Base-by-base conservation (phyloP, 73 alveolate species). In the Stentor coeruleus region DNA sequence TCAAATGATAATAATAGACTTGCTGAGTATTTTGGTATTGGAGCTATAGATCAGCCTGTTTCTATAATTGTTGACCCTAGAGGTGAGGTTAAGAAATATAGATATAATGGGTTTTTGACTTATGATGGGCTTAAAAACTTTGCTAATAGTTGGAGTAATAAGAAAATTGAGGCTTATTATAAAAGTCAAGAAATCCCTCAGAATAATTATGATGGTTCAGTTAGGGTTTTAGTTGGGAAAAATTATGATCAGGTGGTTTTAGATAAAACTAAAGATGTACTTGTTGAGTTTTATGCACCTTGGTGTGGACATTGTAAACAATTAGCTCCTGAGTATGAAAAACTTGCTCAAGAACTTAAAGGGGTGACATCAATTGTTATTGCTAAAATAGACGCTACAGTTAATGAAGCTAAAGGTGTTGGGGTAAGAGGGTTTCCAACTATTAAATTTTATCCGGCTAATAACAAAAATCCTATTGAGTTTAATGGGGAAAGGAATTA, bases 331-430 rank as follows among this genome's bases (percentile, higher is more conserved):
- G 94, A 91, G 87, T 96, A 91, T 87, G 95, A 91, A 33, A 92
- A 92, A 74, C 90, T 95, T 41, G 99, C 99, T 59, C 80, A 86
- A 76, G 90, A 92, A 72, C 84, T 95, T 82, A 91, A 66, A 26
- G 93, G 87, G 33, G 85, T 85, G 75, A 20, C 26, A 15, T 87
- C 87, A 80, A 81, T 96, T 84, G 88, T 91, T 59, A 92, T 96
- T 49, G 99, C 98, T 38, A 93, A 94, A 85, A 81, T 93, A 82
- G 99, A 96, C 81, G 91, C 98, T 2, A 92, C 99, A 39, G 96
- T 89, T 57, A 96, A 96, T 86, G 98, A 96, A 59, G 96, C 91
- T 49, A 91, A 89, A 74, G 92, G 87, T 55, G 92, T 82, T 42
- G n/a, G 42, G 55, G 76, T 97, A 58, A 82, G 88, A 84, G 98